Conservation (phyloP, 148 eudicot species). For the Cornus kousa region DNA sequence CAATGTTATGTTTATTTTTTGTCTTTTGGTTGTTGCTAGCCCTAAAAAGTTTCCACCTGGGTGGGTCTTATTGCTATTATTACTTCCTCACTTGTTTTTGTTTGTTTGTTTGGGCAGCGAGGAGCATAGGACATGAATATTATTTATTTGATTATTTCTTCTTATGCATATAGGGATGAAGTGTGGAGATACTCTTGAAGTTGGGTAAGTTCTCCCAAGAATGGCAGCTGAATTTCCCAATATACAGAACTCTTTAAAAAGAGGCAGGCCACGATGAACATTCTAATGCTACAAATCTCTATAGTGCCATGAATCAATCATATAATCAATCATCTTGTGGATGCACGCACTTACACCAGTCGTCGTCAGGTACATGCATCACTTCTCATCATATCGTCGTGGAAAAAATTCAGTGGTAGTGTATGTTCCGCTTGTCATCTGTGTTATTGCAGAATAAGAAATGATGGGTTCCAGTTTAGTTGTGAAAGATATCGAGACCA, state of each 20-base stretch:
- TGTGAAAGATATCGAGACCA: not conserved
- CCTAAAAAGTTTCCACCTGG: too few relatives aligned
- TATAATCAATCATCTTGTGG: not conserved
- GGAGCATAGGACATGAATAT: not conserved
- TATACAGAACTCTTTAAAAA: not conserved
- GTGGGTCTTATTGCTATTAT: too few relatives aligned
- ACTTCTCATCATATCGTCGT: not conserved
- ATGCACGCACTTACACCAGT: not conserved
- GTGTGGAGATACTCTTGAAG: not conserved
- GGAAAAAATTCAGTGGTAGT: not conserved
- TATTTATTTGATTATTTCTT: not conserved
- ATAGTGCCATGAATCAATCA: not conserved
- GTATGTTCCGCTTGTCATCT: not conserved
- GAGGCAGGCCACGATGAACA: not conserved
- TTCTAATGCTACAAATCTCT: not conserved
- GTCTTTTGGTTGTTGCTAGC: not conserved
- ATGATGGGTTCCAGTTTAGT: not conserved
- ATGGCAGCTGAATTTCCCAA: not conserved
- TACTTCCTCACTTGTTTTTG: too few relatives aligned
- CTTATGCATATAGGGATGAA: slow-evolving; percentile 2
- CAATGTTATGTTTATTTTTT: too few relatives aligned
- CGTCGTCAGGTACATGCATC: not conserved
- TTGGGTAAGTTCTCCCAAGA: slow-evolving; percentile 7
- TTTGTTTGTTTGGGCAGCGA: too few relatives aligned
- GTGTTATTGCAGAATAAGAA: slow-evolving; percentile 12